A percentile compares a stretch with the other conserved stretches of the same genome.
phyloP scores from a whole-genome alignment of 306 rosid species.

The Albizia julibrissin region DNA sequence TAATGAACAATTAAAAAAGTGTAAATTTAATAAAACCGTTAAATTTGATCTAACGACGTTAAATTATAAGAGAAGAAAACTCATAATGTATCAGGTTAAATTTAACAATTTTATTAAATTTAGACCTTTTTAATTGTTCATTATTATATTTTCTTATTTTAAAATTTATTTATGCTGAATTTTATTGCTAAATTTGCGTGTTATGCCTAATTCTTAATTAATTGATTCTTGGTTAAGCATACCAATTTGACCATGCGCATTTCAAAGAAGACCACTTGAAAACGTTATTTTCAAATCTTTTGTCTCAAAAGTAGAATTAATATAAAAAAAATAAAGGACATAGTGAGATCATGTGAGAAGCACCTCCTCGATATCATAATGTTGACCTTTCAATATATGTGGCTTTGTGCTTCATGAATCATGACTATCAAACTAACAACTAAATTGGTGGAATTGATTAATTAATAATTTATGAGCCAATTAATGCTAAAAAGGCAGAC shows the following conservation, averaged over 20 bases:
- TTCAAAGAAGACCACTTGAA: not conserved
- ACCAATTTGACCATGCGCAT: slow-evolving; percentile 7
- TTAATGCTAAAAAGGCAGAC: slow-evolving; percentile 8
- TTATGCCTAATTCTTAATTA: no score
- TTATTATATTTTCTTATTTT: no score
- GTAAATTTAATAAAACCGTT: no score
- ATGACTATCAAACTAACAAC: not conserved
- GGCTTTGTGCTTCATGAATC: slow-evolving; percentile 6
- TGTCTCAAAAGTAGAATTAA: not conserved
- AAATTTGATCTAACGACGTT: no score
- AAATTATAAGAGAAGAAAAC: no score
- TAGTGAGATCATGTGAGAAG: not conserved
- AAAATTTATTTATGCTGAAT: no score
- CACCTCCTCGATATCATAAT: slow-evolving; percentile 17
- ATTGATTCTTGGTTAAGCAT: not conserved
- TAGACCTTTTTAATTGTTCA: no score
- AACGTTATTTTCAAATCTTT: not conserved
- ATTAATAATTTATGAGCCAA: slow-evolving; percentile 1
- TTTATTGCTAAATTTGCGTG: no score
- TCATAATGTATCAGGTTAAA: no score
- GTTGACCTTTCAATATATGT: slow-evolving; percentile 14
- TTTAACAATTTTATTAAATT: no score
- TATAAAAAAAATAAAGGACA: not conserved
- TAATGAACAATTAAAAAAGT: no score
- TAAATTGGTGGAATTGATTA: not conserved